Conservation (phyloP, 495 filamentous ascomycete species). For the Immersiella caudata region DNA sequence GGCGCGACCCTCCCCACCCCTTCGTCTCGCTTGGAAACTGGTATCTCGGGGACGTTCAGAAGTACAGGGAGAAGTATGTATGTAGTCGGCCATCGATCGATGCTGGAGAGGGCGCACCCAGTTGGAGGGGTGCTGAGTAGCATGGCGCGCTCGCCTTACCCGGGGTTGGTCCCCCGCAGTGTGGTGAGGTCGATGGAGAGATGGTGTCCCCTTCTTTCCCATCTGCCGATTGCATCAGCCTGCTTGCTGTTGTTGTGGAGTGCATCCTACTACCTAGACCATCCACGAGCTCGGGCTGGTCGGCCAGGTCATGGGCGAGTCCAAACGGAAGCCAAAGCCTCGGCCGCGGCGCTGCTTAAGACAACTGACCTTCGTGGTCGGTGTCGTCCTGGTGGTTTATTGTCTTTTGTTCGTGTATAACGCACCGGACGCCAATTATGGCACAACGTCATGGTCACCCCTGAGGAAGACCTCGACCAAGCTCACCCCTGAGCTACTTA, state of each 20-base stretch:
- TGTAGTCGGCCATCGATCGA: background rate
- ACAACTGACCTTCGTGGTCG: slow-evolving; percentile 34
- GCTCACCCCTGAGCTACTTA: slow-evolving; percentile 35
- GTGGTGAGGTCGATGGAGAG: background rate
- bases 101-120: background rate
- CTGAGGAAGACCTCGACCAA: background rate
- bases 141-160: background rate
- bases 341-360: slow-evolving; percentile 37
- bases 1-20: background rate
- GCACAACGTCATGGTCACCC: slow-evolving; percentile 7
- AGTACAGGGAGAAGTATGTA: background rate
- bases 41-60: slow-evolving; percentile 1
- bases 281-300: background rate
- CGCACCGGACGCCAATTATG: slow-evolving; percentile 19
- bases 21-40: background rate
- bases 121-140: background rate
- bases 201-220: background rate
- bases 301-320: slow-evolving; percentile 26
- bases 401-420: slow-evolving; percentile 39
- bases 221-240: background rate
- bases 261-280: background rate
- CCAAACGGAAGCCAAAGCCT: slow-evolving; percentile 25
- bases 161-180: background rate
- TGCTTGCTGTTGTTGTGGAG: slow-evolving; percentile 2
- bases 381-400: slow-evolving; percentile 39